Base-by-base conservation (phyloP, 2,329 filamentous ascomycete genomes). In the Aspergillus fructus region DNA sequence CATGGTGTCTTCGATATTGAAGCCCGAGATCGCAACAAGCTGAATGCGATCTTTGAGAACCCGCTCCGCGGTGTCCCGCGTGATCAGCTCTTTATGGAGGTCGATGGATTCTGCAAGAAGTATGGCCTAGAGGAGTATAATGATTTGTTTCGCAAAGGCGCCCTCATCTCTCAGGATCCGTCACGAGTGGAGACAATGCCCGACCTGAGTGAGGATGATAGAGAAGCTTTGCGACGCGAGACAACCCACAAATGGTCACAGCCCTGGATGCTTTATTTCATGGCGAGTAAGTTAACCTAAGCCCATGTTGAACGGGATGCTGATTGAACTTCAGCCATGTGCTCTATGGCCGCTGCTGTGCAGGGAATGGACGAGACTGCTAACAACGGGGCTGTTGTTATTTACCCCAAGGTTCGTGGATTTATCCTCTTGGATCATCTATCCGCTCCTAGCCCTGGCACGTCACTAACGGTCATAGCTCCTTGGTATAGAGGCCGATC, bases 301-400 rank as follows among this genome's bases (percentile, higher is more conserved):
- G 5, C 4, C 11, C 15, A 11, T 30, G 48, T n/a, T 8, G n/a
- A 12, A 12, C 21, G 17, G 13, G 37, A 6, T 9, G 6, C 41
- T 53, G 17, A 52, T 15, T 19, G 11, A 4, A 5, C 4, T 11
- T 23, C 34, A 65, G 71, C 77, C 21, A 77, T 83, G 64, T 82
- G 80, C 65, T 81, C 81, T 2, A 73, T 84, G 24, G 81, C 80
- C 2, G 82, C 83, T 3, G 81, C 81, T 6, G 81, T 83, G 9
- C 84, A 79, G 71, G 79, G 77, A 8, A 81, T 80, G 79, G 79
- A 81, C 55, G 77, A 81, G 53, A 81, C 79, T 0, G 77, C 75
- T 34, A 79, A 79, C 59, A 81, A 81, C 53, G 79, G 79, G 33
- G 77, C 78, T 4, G 73, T 76, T 53, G 67, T 65, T 1, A 69